phyloP scores from a whole-genome alignment of 1,284 basidiomycete genomes.

The Marasmius oreades region DNA sequence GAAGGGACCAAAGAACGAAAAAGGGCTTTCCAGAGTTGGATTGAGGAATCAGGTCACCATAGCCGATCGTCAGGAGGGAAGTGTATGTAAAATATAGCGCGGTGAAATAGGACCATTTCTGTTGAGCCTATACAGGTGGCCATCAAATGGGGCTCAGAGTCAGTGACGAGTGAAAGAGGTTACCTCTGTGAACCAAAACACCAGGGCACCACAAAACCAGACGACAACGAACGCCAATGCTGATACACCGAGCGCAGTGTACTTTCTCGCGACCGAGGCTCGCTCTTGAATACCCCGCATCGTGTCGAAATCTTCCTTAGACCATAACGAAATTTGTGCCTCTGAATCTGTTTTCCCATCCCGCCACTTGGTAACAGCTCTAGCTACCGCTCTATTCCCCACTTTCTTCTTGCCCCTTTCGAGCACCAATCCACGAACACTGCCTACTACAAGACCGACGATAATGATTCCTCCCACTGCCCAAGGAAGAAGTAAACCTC shows the following conservation, averaged over 20 bases:
- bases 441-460: conserved; percentile 33
- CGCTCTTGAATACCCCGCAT: conserved; percentile 31
- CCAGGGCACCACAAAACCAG: conserved; percentile 34
- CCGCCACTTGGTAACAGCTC: conserved; percentile 25
- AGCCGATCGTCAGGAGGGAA: conserved; percentile 35
- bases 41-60: conserved; percentile 33
- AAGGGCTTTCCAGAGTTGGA: conserved; percentile 34
- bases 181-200: conserved; percentile 34
- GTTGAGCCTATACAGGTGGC: conserved; percentile 13
- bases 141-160: not conserved
- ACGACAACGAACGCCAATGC: conserved; percentile 29
- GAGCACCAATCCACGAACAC: conserved; percentile 33
- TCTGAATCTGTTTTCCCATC: conserved; percentile 14
- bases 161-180: conserved; percentile 1
- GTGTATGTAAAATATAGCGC: conserved; percentile 36
- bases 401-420: conserved; percentile 32
- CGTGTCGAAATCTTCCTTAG: conserved; percentile 31
- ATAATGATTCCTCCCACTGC: conserved; percentile 32
- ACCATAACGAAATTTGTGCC: conserved; percentile 18
- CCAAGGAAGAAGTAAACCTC: conserved; percentile 33
- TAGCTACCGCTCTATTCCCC: conserved; percentile 25
- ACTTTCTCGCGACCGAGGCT: conserved; percentile 23
- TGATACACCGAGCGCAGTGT: conserved; percentile 26
- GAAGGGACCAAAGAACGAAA: conserved; percentile 37
- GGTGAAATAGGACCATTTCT: conserved; percentile 32